Evolutionary conservation across 1,284 basidiomycete genomes (phyloP), one percentile per base, ranked within the genome.

Genomic region (Fomitopsis pinicola): DNA sequence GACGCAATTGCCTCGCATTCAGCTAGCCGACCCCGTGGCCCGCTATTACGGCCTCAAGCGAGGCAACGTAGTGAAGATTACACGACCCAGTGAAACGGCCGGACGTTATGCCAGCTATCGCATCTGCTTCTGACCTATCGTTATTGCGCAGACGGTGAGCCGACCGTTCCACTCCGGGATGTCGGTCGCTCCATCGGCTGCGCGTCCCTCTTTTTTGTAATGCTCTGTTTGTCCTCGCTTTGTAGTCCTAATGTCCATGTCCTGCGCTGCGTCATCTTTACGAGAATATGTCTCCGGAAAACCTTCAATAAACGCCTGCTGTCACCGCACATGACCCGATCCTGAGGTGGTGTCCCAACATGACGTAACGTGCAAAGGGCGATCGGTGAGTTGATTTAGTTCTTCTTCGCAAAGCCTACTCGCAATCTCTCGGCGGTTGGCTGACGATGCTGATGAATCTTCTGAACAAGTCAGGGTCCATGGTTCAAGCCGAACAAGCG

Each of bases 41-140:
- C 86, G 95, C 64, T 99, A 99, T 77, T 99, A 98, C 78, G 97
- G 97, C 56, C 84, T 99, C 63, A 85, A 89, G 71, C 84, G 97
- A 63, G 96, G 97, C 26, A 94, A 98, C 75, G 97, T 99, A 42
- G 97, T 99, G 74, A 98, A 98, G 81, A 99, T 99, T 69, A 99
- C 93, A 63, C 82, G 97, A 71, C 92, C 95, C 28, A 95, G 93
- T 75, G 97, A 99, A 81, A 99, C 97, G 17, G 92, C 92, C 67
- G 97, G 97, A 64, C 86, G 97, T 69, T 98, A 96, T 73, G 92
- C 92, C 62, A 94, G 91, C 69, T 97, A 94, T 80, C 88, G 94
- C 62, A 93, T 95, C 73, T 94, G 90, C 76, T 93, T 91, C 75
- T 91, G 80, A 19, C 53, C 40, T 66, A 64, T 66, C 28, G 28